Percentiles rank a stretch among this genome's conserved stretches.
phyloP scores from a whole-genome alignment of 805 yeast species.

The Candida verbasci region DNA sequence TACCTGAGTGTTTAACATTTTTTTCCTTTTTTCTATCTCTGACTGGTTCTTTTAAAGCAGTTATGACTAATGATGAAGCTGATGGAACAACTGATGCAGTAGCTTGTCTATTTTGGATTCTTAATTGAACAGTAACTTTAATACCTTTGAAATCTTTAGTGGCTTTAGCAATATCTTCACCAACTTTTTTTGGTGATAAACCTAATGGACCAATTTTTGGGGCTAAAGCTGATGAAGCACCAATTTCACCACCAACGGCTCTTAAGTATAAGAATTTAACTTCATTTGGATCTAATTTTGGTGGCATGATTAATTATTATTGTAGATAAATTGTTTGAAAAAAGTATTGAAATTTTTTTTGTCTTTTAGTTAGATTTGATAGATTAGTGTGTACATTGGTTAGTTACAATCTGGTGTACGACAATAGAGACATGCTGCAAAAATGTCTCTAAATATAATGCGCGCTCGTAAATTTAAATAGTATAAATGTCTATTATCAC shows the following conservation, averaged over 20 bases:
- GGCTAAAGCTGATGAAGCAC: slow-evolving; percentile 99
- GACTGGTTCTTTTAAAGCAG: slow-evolving; percentile 99
- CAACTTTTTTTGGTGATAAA: slow-evolving; percentile 99
- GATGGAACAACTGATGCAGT: slow-evolving; percentile 98
- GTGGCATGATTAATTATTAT: slow-evolving; percentile 62
- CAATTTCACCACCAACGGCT: slow-evolving; percentile 99
- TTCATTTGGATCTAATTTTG: slow-evolving; percentile 98
- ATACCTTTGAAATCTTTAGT: slow-evolving; percentile 99
- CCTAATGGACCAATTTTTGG: slow-evolving; percentile 99
- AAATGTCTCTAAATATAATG: not conserved
- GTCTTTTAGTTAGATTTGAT: not conserved
- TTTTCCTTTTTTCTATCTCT: slow-evolving; percentile 99
- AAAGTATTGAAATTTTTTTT: not conserved
- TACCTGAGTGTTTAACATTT: slow-evolving; percentile 99
- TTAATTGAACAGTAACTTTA: slow-evolving; percentile 97
- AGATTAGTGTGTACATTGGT: not conserved
- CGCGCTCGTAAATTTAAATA: not conserved
- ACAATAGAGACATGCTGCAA: not conserved
- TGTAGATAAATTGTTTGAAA: not conserved
- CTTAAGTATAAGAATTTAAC: slow-evolving; percentile 97
- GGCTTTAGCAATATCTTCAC: slow-evolving; percentile 99
- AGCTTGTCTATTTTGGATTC: slow-evolving; percentile 99
- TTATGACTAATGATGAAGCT: slow-evolving; percentile 97
- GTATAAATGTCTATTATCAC: too few relatives aligned
- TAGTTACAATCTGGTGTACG: too few relatives aligned